Evolutionary conservation across 1,284 basidiomycete species (phyloP).

Genomic region (Pulveroboletus sp.): DNA sequence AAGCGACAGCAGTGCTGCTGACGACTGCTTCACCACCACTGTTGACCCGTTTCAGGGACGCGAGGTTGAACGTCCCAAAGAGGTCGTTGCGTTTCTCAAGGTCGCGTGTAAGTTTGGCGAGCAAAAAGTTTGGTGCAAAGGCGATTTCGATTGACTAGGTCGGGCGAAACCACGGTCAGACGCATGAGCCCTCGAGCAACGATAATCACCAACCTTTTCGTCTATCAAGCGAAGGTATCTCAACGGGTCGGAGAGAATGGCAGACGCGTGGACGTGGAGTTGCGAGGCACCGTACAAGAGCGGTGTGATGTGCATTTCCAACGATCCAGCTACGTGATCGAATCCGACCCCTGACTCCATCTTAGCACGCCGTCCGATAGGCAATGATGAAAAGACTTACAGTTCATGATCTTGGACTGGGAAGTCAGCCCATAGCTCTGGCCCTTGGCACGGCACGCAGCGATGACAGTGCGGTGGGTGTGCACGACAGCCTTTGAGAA

Average conservation of each 20-base stretch:
- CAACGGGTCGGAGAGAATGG: slow-evolving; percentile 34
- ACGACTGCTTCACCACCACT: slow-evolving; percentile 45
- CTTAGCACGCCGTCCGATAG: slow-evolving; percentile 1
- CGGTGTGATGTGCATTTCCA: slow-evolving; percentile 34
- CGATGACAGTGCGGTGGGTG: slow-evolving; percentile 27
- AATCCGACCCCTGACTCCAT: slow-evolving; percentile 37
- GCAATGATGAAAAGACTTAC: slow-evolving; percentile 19
- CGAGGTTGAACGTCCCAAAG: slow-evolving; percentile 23
- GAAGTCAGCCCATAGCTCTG: slow-evolving; percentile 28
- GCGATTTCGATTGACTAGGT: slow-evolving; percentile 32
- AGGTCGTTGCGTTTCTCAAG: slow-evolving; percentile 28
- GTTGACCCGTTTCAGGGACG: slow-evolving; percentile 31
- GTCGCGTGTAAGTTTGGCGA: slow-evolving; percentile 42
- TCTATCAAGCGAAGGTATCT: slow-evolving; percentile 32
- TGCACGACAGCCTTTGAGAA: slow-evolving; percentile 34
- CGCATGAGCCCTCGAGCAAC: not conserved
- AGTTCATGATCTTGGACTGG: slow-evolving; percentile 32
- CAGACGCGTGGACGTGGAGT: slow-evolving; percentile 35
- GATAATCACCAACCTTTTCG: slow-evolving; percentile 23
- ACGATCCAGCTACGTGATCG: slow-evolving; percentile 41
- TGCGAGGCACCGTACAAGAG: slow-evolving; percentile 35
- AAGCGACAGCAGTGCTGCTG: slow-evolving; percentile 40
- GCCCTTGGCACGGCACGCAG: slow-evolving; percentile 32
- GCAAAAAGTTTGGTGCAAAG: slow-evolving; percentile 48
- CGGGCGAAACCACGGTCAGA: not conserved